Evolutionary conservation across 352 stramenopile species (phyloP), one percentile per base, ranked within the genome.

Genomic region (Globisporangium viniferum): DNA sequence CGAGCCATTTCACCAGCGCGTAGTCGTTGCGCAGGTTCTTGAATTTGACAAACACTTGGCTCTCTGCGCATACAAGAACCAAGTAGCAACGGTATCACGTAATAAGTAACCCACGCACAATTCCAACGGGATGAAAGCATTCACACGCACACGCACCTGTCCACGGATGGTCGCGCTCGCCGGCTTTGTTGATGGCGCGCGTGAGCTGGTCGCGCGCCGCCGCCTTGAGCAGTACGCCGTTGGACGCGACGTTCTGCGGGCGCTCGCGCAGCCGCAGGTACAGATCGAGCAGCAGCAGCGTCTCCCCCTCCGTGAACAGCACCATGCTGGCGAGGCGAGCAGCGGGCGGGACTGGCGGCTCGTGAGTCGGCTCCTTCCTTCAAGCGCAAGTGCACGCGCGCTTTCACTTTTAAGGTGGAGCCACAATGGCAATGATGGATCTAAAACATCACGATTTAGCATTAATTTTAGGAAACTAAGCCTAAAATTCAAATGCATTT

Each of bases 11-110:
- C 31, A 81, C 62, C 62, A 86, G 73, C 5, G 68, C 66, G 73
- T 86, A 89, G 27, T 86, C 81, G 54, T 73, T 77, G 67, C 81
- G 81, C 31, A 89, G 62, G 72, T 89, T 89, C 72, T 89, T 89
- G 58, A 87, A 79, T 72, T 89, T 89, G 68, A 87, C 81, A 7
- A 75, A 73, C 60, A 89, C 73, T 62, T 89, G 81, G 51, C 62
- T 75, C 67, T 88, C 81, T 80, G 51, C 14, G 2, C 2, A 27
- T 24, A 14, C 14, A 35, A 33, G 31, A 33, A 33, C 31, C 31
- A 33, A 59, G 12, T 22, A 20, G 22, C 12, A 36, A n/a, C 14
- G n/a, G 18, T 8, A 63, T 9, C 5, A 7, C 5, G 10, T 29
- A 10, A 60, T 29, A 10, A 60, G 33, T 18, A 24, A 29, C 3